A percentile compares a stretch with the other conserved stretches of the same genome.
phyloP scores from a whole-genome alignment of 352 stramenopile genomes.

The Blastocystis sp. region DNA sequence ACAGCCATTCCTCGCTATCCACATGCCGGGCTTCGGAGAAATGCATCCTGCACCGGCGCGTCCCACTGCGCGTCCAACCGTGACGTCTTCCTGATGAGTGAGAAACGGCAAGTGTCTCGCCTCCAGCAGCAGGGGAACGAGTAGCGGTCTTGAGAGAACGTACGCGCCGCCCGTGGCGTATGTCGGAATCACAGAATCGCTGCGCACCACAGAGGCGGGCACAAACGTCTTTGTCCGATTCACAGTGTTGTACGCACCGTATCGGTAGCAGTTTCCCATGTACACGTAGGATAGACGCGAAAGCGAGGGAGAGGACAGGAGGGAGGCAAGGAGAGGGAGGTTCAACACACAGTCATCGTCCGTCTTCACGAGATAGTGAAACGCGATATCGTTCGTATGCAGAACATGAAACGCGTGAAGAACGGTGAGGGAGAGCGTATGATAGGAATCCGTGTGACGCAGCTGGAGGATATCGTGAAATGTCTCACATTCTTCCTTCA shows the following conservation, averaged over 20 bases:
- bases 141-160: background rate
- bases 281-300: background rate
- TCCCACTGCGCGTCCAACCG: background rate
- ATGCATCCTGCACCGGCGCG: background rate
- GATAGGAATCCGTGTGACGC: background rate
- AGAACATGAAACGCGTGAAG: background rate
- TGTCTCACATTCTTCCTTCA: background rate
- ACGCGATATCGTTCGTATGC: background rate
- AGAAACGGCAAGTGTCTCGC: background rate
- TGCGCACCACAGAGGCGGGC: background rate
- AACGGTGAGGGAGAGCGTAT: background rate
- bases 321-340: background rate
- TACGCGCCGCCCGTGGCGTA: constrained; percentile 4
- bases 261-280: background rate
- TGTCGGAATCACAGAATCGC: background rate
- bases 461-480: background rate
- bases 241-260: background rate
- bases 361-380: constrained; percentile 9
- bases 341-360: constrained; percentile 22
- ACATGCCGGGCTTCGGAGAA: background rate
- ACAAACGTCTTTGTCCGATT: background rate
- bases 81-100: constrained; percentile 18
- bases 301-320: background rate
- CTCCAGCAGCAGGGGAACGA: constrained; percentile 2
- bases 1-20: background rate